Evolutionary conservation across 805 yeast species (phyloP).

Genomic region (Cyberlindnera veronae): DNA sequence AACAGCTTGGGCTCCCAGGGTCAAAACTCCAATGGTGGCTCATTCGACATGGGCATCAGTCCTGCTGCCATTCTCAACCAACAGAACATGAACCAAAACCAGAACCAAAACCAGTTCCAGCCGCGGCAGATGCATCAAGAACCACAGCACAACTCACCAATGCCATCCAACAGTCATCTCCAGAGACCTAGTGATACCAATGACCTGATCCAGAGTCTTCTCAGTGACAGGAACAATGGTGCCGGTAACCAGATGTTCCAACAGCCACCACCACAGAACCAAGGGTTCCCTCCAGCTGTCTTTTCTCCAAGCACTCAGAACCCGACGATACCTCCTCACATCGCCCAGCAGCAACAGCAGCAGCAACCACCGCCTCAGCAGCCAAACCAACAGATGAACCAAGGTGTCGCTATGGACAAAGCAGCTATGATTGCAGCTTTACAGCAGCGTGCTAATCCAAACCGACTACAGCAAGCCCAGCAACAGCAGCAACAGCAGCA

Average conservation of each 20-base stretch:
- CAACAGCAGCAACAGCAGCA: constrained; percentile 19
- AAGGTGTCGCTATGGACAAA: constrained; percentile 31
- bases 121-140: no score
- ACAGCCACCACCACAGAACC: constrained; percentile 18
- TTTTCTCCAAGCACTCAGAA: constrained; percentile 23
- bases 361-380: constrained; percentile 26
- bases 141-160: constrained; percentile 18
- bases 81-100: constrained; percentile 4
- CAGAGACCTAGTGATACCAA: constrained; percentile 20
- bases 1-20: constrained; percentile 1
- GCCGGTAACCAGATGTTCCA: constrained; percentile 9
- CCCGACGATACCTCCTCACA: constrained; percentile 22
- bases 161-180: constrained; percentile 26
- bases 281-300: constrained; percentile 27
- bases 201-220: constrained; percentile 22
- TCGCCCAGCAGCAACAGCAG: constrained; percentile 5
- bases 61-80: constrained; percentile 23
- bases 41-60: constrained; percentile 18
- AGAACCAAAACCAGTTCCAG: constrained; percentile 9
- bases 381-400: constrained; percentile 6
- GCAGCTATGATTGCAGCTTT: constrained; percentile 39
- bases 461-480: constrained; percentile 26
- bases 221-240: constrained; percentile 30
- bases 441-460: constrained; percentile 34
- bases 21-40: constrained; percentile 12